Base-by-base conservation (phyloP, 2,329 filamentous ascomycete species). In the Botrytis elliptica region DNA sequence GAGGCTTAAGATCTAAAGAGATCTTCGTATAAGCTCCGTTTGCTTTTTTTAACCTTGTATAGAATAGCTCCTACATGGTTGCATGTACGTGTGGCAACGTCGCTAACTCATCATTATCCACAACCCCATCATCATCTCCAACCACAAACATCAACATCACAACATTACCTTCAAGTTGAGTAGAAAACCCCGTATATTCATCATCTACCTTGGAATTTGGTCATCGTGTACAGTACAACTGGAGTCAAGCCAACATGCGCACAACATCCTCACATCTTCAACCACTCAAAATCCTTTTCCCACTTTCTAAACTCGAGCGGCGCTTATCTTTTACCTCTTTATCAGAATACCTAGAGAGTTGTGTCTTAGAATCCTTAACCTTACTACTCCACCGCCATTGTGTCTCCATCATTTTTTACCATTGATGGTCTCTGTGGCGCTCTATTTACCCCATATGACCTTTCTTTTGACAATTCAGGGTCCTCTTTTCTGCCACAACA, bases 311-410 rank as follows among this genome's bases (percentile, higher is more conserved):
- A 25, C 38, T 20, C 25, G 44, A 9, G 20, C 49, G 33, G 52
- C 68, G 52, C 68, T 70, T 70, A 70, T 62, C 68, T 70, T 46
- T 33, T 36, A 44, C 64, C 29, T 66, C 29, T 49, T 66, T 49
- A 36, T 66, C 64, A 38, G 25, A 44, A 33, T 29, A 46, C 52
- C 52, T 29, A 29, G 52, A 57, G 12, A 16, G 14, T 18, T 57
- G 8, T 70, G 68, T 70, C 68, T 70, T 46, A 46, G 29, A 49
- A 66, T 57, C n/a, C 52, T 18, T 29, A 57, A n/a, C 52, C 25
- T 57, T 29, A 22, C 29, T 33, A n/a, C 64, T 49, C 44, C 52
- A 69, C 66, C 46, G 66, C 46, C 52, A 38, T 69, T 55, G 52
- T 57, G 65, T 49, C 46, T 40, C 66, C 46, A 57, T 68, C 66